Percentiles rank a stretch among this genome's conserved stretches.
These are phyloP conservation scores for Aleurites moluccanus DNA, from an alignment of 441 rosid genomes.

Conservation along the genomic window DNA sequence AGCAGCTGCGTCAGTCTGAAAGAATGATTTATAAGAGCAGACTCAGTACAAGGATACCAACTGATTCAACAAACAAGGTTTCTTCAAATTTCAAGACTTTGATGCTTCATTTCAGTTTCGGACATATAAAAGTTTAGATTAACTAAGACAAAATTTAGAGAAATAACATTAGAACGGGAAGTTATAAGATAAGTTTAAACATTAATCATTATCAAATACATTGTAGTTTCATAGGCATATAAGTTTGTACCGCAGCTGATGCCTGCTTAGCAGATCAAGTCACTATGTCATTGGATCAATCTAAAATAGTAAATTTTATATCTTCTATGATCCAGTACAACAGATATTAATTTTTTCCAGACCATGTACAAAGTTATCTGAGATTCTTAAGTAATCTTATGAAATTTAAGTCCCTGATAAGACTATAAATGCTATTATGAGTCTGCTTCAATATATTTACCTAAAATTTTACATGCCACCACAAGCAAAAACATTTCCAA, in stretches of 20 bases:
- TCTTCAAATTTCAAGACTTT: no score
- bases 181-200: not conserved
- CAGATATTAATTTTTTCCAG: no score
- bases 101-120: not conserved
- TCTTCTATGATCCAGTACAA: not conserved
- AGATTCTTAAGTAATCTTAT: no score
- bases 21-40: not conserved
- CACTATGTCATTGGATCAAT: no score
- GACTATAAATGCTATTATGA: not conserved
- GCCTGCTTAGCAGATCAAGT: not conserved
- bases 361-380: no score
- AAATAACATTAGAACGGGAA: not conserved
- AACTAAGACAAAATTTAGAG: not conserved
- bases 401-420: no score
- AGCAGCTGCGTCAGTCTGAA: conserved; percentile 84
- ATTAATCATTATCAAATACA: not conserved
- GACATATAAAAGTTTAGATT: not conserved
- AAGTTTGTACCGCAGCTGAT: not conserved
- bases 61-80: not conserved
- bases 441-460: no score
- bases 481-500: not conserved
- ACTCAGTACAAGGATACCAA: conserved; percentile 3
- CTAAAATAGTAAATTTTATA: not conserved
- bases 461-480: not conserved
- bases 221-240: not conserved